These are phyloP conservation scores for Cadophora gregata DNA, from an alignment of 2,329 filamentous ascomycete species.

Conservation along the genomic window DNA sequence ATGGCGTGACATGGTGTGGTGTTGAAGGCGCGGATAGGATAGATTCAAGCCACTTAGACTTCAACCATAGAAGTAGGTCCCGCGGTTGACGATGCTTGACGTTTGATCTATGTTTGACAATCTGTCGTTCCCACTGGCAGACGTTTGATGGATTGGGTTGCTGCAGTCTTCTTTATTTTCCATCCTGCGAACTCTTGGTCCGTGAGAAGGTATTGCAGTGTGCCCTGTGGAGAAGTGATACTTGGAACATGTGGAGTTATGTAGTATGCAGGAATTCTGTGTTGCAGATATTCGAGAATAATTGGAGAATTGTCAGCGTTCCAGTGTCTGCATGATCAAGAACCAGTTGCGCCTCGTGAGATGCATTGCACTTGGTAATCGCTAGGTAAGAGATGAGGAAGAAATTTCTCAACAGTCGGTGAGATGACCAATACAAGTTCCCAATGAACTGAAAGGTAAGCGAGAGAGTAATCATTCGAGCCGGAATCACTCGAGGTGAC, in stretches of 20 bases:
- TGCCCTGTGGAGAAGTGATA: slow-evolving; percentile 8
- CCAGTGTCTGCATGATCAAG: neutral
- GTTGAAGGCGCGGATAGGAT: slow-evolving; percentile 10
- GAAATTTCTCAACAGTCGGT: neutral
- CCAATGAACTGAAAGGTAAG: neutral
- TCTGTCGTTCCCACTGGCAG: slow-evolving; percentile 15
- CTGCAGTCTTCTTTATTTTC: neutral
- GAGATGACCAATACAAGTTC: neutral
- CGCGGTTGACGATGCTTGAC: neutral
- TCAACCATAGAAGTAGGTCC: slow-evolving; percentile 5
- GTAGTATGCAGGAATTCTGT: slow-evolving; percentile 4
- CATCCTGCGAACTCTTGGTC: slow-evolving; percentile 33
- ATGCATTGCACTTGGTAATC: slow-evolving; percentile 17
- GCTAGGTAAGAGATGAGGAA: neutral
- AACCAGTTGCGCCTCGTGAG: neutral
- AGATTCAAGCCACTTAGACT: neutral
- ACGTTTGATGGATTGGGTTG: neutral
- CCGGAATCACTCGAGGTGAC: neutral
- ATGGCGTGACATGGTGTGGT: slow-evolving; percentile 7
- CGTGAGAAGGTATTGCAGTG: slow-evolving; percentile 20
- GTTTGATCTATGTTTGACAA: slow-evolving; percentile 36
- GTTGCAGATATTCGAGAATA: neutral
- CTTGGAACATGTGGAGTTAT: slow-evolving; percentile 4
- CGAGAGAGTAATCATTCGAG: neutral
- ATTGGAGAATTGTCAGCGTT: neutral